Base-by-base conservation (phyloP, 2,329 filamentous ascomycete genomes). In the Aureobasidium sp. region DNA sequence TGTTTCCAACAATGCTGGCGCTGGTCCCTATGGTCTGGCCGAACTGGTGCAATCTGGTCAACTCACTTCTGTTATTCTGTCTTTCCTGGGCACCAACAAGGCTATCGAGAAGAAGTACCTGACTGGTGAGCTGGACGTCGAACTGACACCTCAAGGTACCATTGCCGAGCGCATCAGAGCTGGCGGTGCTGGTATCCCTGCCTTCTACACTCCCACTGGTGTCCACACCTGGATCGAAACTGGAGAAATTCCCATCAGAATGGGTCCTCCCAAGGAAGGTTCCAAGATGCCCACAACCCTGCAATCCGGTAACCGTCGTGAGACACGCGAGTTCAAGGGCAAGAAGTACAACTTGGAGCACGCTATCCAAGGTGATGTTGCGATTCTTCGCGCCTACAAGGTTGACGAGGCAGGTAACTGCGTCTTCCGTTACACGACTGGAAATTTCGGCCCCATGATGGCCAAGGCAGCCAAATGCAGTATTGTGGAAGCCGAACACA, bases 41-140 rank as follows among this genome's bases (percentile, higher is more conserved):
- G 70, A 70, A 31, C 67, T 75, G 44, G 72, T 84, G 92, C 39
- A 91, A 88, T 67, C 84, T 90, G 74, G 90, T 71, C 92, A 96
- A 78, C 88, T 97, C 76, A 86, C 83, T 74, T 94, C 94, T 79
- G 95, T 96, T 86, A 86, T 96, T 71, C 90, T 91, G 42, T 93
- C 88, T 70, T 97, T 96, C 75, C 91, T 97, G 54, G 92, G 92
- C 72, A 90, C 94, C 77, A 97, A 97, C 79, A 96, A 95, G 80
- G 89, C 88, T 6, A 90, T 97, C 65, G 92, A 96, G 79, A 81
- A 82, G 72, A 94, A 93, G 87, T 97, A 96, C 73, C 79, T 96
- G 59, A 89, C 84, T 2, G 92, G 92, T 62, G 82, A 95, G 73
- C 85, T 97, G 61, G 90, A 95, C 74, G 84, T 97, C 48, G 92